These are phyloP conservation scores for Darksidea phi DNA, from an alignment of 495 filamentous ascomycete species.

Conservation along the genomic window DNA sequence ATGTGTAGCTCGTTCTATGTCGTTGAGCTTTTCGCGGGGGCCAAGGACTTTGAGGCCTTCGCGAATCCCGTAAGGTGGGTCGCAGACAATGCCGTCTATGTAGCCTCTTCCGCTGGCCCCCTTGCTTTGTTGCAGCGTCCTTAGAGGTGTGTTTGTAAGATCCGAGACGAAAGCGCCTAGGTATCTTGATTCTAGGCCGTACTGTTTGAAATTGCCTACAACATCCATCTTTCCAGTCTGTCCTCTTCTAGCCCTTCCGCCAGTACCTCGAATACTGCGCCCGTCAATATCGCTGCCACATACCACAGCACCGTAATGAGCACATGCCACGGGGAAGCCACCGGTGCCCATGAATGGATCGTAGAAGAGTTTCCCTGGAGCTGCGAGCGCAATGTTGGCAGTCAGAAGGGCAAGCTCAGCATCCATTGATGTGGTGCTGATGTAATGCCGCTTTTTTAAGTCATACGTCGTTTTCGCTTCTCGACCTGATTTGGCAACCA, in stretches of 20 bases:
- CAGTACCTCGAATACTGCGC: constrained; percentile 73
- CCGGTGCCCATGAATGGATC: constrained; percentile 96
- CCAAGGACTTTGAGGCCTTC: constrained; percentile 89
- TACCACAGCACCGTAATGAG: constrained; percentile 80
- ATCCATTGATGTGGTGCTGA: constrained; percentile 96
- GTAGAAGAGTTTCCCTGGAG: constrained; percentile 77
- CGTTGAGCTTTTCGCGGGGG: constrained; percentile 57
- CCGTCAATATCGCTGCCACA: constrained; percentile 93
- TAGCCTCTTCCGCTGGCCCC: constrained; percentile 44
- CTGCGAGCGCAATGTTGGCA: constrained; percentile 82
- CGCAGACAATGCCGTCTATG: constrained; percentile 91
- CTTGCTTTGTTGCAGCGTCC: constrained; percentile 32
- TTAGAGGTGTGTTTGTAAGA: constrained; percentile 81
- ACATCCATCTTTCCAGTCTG: constrained; percentile 52
- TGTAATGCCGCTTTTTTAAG: constrained; percentile 88
- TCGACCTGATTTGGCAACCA: constrained; percentile 61
- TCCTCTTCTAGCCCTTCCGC: constrained; percentile 25
- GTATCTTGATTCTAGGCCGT: constrained; percentile 62
- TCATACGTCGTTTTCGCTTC: constrained; percentile 72
- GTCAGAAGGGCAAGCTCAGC: constrained; percentile 88
- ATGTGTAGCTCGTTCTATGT: constrained; percentile 49
- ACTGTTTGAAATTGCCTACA: constrained; percentile 78
- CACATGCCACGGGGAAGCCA: constrained; percentile 79
- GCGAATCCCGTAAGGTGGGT: constrained; percentile 95
- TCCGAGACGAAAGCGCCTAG: constrained; percentile 81